Evolutionary conservation across 2,329 filamentous ascomycete species (phyloP).

Genomic region (Aspergillus clavatus): DNA sequence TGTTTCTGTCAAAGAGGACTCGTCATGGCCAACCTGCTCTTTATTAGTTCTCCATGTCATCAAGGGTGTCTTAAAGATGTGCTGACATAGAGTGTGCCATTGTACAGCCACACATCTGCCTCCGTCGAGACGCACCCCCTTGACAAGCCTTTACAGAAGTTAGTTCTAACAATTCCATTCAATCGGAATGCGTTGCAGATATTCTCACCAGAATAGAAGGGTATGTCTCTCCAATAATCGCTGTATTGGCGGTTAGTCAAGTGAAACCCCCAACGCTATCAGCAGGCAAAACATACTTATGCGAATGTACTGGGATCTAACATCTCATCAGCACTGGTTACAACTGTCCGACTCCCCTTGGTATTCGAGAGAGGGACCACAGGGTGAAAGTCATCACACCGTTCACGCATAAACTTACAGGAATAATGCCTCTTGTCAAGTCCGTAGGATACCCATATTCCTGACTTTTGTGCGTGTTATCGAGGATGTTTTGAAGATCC

Average conservation of each 20-base stretch:
- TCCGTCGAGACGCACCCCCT: slow-evolving; percentile 56
- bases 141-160: slow-evolving; percentile 43
- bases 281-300: slow-evolving; percentile 29
- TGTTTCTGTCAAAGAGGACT: slow-evolving; percentile 46
- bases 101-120: slow-evolving; percentile 58
- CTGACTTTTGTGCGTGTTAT: slow-evolving; percentile 49
- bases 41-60: neutral
- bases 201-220: slow-evolving; percentile 41
- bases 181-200: neutral
- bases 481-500: slow-evolving; percentile 52
- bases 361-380: neutral
- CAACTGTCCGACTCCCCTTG: neutral
- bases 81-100: slow-evolving; percentile 51
- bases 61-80: neutral
- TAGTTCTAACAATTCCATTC: slow-evolving; percentile 14
- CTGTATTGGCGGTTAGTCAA: slow-evolving; percentile 34
- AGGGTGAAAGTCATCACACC: no score
- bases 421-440: slow-evolving; percentile 56
- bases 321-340: slow-evolving; percentile 1
- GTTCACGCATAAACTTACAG: no score
- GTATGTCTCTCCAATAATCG: slow-evolving; percentile 51
- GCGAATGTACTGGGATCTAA: slow-evolving; percentile 40
- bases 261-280: neutral
- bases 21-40: slow-evolving; percentile 52
- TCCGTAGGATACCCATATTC: slow-evolving; percentile 59